These are phyloP conservation scores for Myotisia sp. DNA, from an alignment of 2,329 filamentous ascomycete genomes.

Conservation along the genomic window DNA sequence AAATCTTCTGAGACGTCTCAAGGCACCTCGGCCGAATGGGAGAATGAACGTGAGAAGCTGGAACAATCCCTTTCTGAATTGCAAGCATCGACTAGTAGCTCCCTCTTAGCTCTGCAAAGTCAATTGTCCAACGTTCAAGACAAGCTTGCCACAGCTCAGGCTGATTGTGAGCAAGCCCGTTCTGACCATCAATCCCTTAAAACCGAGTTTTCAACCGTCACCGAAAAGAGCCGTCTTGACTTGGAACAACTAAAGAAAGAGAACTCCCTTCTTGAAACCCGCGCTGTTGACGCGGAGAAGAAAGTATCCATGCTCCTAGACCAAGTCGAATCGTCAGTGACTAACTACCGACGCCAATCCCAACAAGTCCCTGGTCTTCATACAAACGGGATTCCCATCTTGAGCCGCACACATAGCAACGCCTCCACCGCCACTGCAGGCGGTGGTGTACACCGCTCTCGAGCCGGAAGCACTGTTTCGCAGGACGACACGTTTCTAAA, in stretches of 20 bases:
- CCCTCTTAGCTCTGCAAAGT: constrained; percentile 53
- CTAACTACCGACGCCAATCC: constrained; percentile 75
- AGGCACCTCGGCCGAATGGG: constrained; percentile 50
- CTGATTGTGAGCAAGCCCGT: constrained; percentile 55
- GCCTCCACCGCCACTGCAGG: constrained; percentile 36
- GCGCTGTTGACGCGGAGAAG: constrained; percentile 77
- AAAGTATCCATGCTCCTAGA: constrained; percentile 87
- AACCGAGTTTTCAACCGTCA: constrained; percentile 43
- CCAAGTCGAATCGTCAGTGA: constrained; percentile 85
- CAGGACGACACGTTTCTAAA: constrained; percentile 33
- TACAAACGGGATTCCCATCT: constrained; percentile 24
- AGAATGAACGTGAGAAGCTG: constrained; percentile 55
- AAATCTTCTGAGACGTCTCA: constrained; percentile 35
- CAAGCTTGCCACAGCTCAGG: constrained; percentile 52
- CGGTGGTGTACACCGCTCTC: constrained; percentile 18
- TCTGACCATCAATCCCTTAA: constrained; percentile 40
- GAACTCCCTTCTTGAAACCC: constrained; percentile 65
- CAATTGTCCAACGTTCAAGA: constrained; percentile 54
- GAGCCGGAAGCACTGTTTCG: constrained; percentile 29
- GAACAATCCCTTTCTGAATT: constrained; percentile 54
- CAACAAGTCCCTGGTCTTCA: constrained; percentile 27
- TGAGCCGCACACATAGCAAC: constrained; percentile 40
- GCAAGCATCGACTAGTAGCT: constrained; percentile 53
- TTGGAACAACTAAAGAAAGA: constrained; percentile 72
- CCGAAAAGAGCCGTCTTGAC: constrained; percentile 47